Evolutionary conservation across 805 yeast genomes (phyloP), one percentile per base, ranked within the genome.

Genomic region (Lipomyces japonicus): DNA sequence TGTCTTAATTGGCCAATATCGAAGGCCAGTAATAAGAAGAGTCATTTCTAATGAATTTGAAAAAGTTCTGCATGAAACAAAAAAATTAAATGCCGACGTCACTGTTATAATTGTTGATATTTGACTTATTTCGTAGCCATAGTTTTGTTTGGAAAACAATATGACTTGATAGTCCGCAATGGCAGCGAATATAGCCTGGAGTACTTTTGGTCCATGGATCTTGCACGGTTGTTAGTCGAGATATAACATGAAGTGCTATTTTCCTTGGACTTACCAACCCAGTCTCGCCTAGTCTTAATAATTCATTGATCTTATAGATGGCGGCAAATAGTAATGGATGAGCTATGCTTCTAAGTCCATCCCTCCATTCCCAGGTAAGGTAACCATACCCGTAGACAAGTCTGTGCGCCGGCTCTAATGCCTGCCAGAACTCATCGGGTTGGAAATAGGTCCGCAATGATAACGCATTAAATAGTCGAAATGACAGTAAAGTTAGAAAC

Each of bases 371-470:
- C 99, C 99, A 93, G 0, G 97, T 88, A 32, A 80, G 64, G 59
- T 79, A 78, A 0, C 98, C 98, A 55, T 82, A 83, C 1, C 93
- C 90, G 65, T 74, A 88, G 0, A 84, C 83, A 32, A 75, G 69
- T 3, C 62, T 50, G 66, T 89, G 96, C 0, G 97, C 98, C 0
- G 96, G 96, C 62, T 93, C 98, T 44, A 93, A 69, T 0, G 90
- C 74, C 68, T 93, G 99, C 81, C 83, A 93, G 68, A 75, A 93
- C 67, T 93, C 99, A 66, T 93, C 99, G 0, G 98, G 91, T 66
- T 93, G 99, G 69, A 93, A 93, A 64, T 80, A 93, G 0, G 97
- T 88, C 48, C 64, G 64, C 3, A 79, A 77, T 1, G 81, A 65
- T 22, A 85, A 63, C 0, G 95, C 78, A 66, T 89, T 88, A 60